phyloP scores from a whole-genome alignment of 140 eudicot species.

The Senecio squalidus region DNA sequence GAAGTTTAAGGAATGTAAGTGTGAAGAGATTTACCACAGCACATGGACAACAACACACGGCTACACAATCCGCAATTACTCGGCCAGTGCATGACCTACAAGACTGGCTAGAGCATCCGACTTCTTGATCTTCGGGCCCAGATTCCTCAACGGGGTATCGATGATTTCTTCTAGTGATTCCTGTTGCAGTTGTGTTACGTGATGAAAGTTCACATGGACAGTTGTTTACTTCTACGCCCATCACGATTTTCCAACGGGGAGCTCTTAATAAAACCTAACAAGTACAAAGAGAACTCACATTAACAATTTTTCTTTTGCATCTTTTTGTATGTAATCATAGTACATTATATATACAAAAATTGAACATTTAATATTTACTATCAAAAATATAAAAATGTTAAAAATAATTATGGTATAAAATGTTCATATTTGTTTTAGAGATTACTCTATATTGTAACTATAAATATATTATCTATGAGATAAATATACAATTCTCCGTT shows the following conservation, averaged over 20 bases:
- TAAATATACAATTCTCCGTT: too few relatives aligned
- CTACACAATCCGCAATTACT: slow-evolving; percentile 81
- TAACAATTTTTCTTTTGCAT: slow-evolving; percentile 6
- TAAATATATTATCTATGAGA: too few relatives aligned
- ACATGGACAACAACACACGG: slow-evolving; percentile 88
- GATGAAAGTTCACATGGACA: slow-evolving; percentile 22
- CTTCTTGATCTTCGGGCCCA: slow-evolving; percentile 7
- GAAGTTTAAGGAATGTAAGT: slow-evolving; percentile 67
- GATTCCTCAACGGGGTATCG: slow-evolving; percentile 25
- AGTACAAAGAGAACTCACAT: slow-evolving; percentile 1
- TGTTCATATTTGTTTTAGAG: too few relatives aligned
- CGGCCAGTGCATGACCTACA: slow-evolving; percentile 77
- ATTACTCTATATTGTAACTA: too few relatives aligned
- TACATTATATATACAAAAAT: too few relatives aligned
- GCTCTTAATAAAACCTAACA: slow-evolving; percentile 17
- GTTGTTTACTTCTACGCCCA: slow-evolving; percentile 24
- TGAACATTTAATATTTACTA: too few relatives aligned
- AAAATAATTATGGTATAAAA: too few relatives aligned
- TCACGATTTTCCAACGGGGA: neutral
- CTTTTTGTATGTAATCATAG: too few relatives aligned
- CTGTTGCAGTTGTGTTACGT: slow-evolving; percentile 18
- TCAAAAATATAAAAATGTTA: too few relatives aligned
- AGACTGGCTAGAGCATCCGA: slow-evolving; percentile 64
- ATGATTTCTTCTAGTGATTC: slow-evolving; percentile 18
- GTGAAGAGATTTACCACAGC: slow-evolving; percentile 66